These are phyloP conservation scores for Huiozyma sinensis DNA, from an alignment of 805 yeast genomes.

Conservation along the genomic window DNA sequence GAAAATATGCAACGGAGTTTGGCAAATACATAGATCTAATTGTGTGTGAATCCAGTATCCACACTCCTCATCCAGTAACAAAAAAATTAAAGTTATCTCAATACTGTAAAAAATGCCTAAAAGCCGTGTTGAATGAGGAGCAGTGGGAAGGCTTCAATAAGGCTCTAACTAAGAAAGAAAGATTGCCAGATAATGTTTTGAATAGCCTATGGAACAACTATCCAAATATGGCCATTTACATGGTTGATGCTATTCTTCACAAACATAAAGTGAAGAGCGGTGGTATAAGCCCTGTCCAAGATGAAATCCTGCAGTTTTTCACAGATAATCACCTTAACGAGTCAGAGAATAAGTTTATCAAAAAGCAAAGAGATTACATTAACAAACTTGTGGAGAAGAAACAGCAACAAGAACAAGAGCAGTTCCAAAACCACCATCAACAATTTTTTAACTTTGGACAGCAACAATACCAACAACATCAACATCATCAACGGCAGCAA, in stretches of 20 bases:
- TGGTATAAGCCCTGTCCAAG: slow-evolving; percentile 4
- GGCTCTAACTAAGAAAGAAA: slow-evolving; percentile 6
- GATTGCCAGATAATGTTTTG: slow-evolving; percentile 12
- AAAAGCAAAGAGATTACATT: slow-evolving; percentile 27
- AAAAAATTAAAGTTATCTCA: slow-evolving; percentile 5
- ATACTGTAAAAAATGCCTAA: slow-evolving; percentile 15
- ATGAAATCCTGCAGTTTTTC: slow-evolving; percentile 16
- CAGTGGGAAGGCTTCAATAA: slow-evolving; percentile 7
- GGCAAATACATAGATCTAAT: slow-evolving; percentile 10
- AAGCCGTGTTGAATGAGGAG: slow-evolving; percentile 10
- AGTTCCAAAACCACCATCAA: slow-evolving; percentile 32
- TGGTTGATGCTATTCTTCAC: slow-evolving; percentile 11
- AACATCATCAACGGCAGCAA: slow-evolving; percentile 36
- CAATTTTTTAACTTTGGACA: slow-evolving; percentile 10
- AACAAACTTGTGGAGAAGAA: slow-evolving; percentile 14
- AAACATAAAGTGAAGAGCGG: slow-evolving; percentile 6
- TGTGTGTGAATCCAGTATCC: slow-evolving; percentile 15
- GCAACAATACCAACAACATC: slow-evolving; percentile 29
- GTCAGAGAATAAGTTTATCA: slow-evolving; percentile 11
- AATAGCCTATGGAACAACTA: slow-evolving; percentile 19
- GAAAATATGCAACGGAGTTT: slow-evolving; percentile 8
- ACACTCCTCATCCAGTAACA: slow-evolving; percentile 2
- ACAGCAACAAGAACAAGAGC: slow-evolving; percentile 1
- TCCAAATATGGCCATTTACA: slow-evolving; percentile 21
- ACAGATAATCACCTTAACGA: slow-evolving; percentile 12